phyloP scores from a whole-genome alignment of 73 alveolate genomes.

The Symbiodinium natans region DNA sequence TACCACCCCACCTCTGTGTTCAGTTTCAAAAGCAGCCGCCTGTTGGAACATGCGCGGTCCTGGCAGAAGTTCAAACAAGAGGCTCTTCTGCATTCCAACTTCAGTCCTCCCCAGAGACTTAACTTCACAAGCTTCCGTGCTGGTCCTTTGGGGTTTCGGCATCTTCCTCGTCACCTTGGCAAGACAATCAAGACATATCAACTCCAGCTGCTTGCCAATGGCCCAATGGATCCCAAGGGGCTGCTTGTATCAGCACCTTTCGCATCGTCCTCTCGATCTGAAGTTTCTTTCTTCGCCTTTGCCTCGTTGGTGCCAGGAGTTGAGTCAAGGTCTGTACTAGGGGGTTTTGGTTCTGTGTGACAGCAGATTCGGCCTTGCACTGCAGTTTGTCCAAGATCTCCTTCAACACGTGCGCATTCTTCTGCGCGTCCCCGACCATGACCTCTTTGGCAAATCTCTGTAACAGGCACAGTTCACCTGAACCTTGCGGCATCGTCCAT shows the following conservation, averaged over 20 bases:
- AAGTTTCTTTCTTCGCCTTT: background rate
- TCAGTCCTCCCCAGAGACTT: background rate
- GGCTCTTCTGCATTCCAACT: no score
- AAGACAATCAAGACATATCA: background rate
- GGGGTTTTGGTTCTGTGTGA: no score
- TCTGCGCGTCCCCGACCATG: constrained; percentile 90
- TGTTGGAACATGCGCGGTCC: constrained; percentile 69
- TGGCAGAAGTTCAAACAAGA: no score
- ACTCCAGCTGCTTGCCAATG: background rate
- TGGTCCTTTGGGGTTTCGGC: constrained; percentile 40
- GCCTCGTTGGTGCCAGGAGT: no score
- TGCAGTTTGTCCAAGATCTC: constrained; percentile 64
- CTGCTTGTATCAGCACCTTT: constrained; percentile 49
- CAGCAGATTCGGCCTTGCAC: constrained; percentile 75
- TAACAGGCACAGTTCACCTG: background rate
- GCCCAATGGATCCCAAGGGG: background rate
- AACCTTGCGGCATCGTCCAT: no score
- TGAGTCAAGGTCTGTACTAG: background rate
- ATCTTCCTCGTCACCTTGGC: constrained; percentile 31
- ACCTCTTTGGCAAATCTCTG: background rate
- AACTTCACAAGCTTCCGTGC: background rate
- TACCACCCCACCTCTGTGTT: constrained; percentile 23
- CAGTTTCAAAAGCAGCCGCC: constrained; percentile 56
- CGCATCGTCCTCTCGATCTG: constrained; percentile 40
- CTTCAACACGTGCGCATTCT: constrained; percentile 59